Percentiles rank a stretch among this genome's conserved stretches.
These are phyloP conservation scores for Flagelloscypha sp. DNA, from an alignment of 768 basidiomycete species.

Conservation along the genomic window DNA sequence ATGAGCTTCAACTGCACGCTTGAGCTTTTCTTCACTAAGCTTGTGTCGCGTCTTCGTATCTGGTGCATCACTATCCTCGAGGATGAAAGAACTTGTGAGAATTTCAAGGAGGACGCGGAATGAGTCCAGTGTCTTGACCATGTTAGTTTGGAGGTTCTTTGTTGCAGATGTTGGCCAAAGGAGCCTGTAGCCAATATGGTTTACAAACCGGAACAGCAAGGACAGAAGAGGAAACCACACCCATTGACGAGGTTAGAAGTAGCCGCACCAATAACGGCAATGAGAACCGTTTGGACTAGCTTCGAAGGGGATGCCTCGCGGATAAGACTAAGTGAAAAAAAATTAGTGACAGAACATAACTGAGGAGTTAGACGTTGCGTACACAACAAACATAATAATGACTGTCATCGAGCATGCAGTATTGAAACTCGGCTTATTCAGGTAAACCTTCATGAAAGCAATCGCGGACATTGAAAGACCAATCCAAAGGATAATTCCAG, in stretches of 20 bases:
- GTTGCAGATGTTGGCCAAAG: slow-evolving; percentile 87
- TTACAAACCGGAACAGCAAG: slow-evolving; percentile 70
- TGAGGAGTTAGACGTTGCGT: too few species aligned
- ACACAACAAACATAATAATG: slow-evolving; percentile 82
- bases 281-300: background rate
- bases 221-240: slow-evolving; percentile 74
- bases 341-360: slow-evolving; percentile 8
- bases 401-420: slow-evolving; percentile 85
- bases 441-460: slow-evolving; percentile 90
- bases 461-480: slow-evolving; percentile 73
- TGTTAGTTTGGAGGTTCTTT: slow-evolving; percentile 71
- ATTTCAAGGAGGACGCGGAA: slow-evolving; percentile 81
- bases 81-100: slow-evolving; percentile 78
- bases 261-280: slow-evolving; percentile 3
- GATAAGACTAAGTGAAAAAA: background rate
- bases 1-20: slow-evolving; percentile 76
- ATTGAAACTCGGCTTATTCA: slow-evolving; percentile 82
- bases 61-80: slow-evolving; percentile 62
- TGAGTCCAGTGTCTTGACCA: slow-evolving; percentile 79
- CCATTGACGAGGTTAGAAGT: slow-evolving; percentile 88
- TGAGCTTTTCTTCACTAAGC: slow-evolving; percentile 54
- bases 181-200: slow-evolving; percentile 74
- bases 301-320: too few species aligned
- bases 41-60: too few species aligned
- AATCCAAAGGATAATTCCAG: slow-evolving; percentile 78